These are phyloP conservation scores for Neofusicoccum sp. DNA, from an alignment of 2,329 filamentous ascomycete genomes.

Conservation along the genomic window DNA sequence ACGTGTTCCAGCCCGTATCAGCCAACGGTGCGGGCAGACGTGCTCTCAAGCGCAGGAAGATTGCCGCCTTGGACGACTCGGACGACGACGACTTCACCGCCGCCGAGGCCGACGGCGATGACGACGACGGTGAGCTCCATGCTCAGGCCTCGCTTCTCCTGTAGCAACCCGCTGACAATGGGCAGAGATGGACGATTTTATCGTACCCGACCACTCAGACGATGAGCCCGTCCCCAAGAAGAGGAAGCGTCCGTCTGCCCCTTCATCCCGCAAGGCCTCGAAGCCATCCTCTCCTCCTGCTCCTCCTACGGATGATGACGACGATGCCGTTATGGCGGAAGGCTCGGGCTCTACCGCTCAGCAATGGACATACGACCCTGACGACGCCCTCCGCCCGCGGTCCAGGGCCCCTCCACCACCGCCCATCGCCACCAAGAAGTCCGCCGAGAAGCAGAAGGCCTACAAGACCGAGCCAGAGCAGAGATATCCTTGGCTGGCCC, in stretches of 20 bases:
- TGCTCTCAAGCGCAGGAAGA: conserved; percentile 56
- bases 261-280: conserved; percentile 61
- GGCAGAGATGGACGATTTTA: conserved; percentile 78
- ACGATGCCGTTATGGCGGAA: conserved; percentile 54
- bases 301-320: conserved; percentile 48
- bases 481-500: conserved; percentile 86
- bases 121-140: conserved; percentile 46
- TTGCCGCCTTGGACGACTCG: conserved; percentile 59
- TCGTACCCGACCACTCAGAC: conserved; percentile 84
- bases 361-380: conserved; percentile 76
- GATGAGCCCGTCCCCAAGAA: conserved; percentile 67
- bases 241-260: conserved; percentile 59
- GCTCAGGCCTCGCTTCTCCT: not conserved
- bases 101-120: conserved; percentile 55
- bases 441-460: conserved; percentile 58
- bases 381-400: conserved; percentile 54
- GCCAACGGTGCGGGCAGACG: conserved; percentile 44
- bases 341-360: conserved; percentile 66
- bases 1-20: conserved; percentile 61
- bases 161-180: not conserved
- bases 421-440: conserved; percentile 33
- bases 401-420: conserved; percentile 30
- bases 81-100: conserved; percentile 66
- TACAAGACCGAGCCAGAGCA: conserved; percentile 80
- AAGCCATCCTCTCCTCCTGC: conserved; percentile 50